These are phyloP conservation scores for Abrus precatorius DNA, from an alignment of 306 rosid genomes.

Conservation along the genomic window DNA sequence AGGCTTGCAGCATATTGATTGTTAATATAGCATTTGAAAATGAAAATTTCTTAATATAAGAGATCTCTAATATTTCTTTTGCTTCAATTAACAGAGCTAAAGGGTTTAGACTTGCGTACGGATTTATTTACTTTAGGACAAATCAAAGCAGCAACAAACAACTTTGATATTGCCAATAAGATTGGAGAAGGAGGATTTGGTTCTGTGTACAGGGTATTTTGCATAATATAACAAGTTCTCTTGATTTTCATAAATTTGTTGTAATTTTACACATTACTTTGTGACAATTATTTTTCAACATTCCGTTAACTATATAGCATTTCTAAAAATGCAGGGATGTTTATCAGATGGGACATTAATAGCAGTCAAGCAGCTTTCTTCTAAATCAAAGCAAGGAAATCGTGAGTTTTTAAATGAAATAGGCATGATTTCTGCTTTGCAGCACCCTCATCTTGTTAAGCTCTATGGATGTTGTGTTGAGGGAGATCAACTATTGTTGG, in stretches of 20 bases:
- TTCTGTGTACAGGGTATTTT: slow-evolving; percentile 68
- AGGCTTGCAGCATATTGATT: background rate
- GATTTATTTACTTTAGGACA: slow-evolving; percentile 59
- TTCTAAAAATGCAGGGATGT: slow-evolving; percentile 54
- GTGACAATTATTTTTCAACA: background rate
- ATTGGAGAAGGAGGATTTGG: slow-evolving; percentile 88
- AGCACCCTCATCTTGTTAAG: slow-evolving; percentile 67
- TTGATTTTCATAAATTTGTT: background rate
- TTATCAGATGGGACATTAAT: slow-evolving; percentile 59
- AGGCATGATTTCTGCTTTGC: slow-evolving; percentile 72
- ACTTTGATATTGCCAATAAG: slow-evolving; percentile 66
- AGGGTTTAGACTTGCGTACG: slow-evolving; percentile 55
- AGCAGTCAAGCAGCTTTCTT: slow-evolving; percentile 69
- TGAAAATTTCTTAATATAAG: background rate
- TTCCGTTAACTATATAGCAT: background rate
- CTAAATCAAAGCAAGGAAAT: slow-evolving; percentile 73
- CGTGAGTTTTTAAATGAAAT: slow-evolving; percentile 72
- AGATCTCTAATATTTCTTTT: slow-evolving; percentile 33
- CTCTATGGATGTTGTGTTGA: slow-evolving; percentile 74
- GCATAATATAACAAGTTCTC: background rate
- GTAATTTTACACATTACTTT: background rate
- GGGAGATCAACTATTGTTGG: slow-evolving; percentile 60
- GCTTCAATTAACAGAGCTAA: slow-evolving; percentile 54
- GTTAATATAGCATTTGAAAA: background rate
- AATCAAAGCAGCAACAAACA: slow-evolving; percentile 66